Evolutionary conservation across 257 asterid species (phyloP), one percentile per base, ranked within the genome.

Genomic region (Nyctanthes arbortristis): DNA sequence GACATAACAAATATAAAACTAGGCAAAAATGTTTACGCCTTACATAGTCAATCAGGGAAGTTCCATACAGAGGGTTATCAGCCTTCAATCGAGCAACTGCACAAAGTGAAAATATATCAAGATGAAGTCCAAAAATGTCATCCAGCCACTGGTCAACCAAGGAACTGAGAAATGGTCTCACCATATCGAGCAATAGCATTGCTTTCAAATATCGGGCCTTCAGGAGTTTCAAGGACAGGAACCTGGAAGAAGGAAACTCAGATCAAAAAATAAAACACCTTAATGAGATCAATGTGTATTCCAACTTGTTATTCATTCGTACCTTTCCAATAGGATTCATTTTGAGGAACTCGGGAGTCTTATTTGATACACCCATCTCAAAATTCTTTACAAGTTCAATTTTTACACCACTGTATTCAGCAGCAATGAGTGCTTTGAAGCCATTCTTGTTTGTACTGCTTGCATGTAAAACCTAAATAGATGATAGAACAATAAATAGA

Each of bases 181-280:
- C 96, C 97, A 69, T 93, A 93, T 5, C 97, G 96, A 0, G 99
- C 97, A 77, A 93, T 93, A 8, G 98, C 97, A 62, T 90, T 93
- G 87, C 98, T 93, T 84, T 93, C 97, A 56, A 90, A 93, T 14
- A 93, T 33, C 0, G 93, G 61, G 18, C 98, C 97, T 24, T 90
- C 97, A 5, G 98, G 96, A 1, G 97, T 93, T 80, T 93, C 93
- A 30, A 93, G 97, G 69, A 88, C 97, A 35, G 98, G 97, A 39
- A 93, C 73, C 98, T 92, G 67, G 66, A 76, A 29, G 39, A 73
- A 20, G 10, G 73, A 43, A 20, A 52, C 5, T 7, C 40, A 70
- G 30, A 56, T 63, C 33, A 70, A 47, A 31, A 2, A 24, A 55
- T 8, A 28, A 18, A 4, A 31, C 20, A 47, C 7, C 29, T 18